Conservation (phyloP, 345 rosid genomes). For the Cardamine occulta region DNA sequence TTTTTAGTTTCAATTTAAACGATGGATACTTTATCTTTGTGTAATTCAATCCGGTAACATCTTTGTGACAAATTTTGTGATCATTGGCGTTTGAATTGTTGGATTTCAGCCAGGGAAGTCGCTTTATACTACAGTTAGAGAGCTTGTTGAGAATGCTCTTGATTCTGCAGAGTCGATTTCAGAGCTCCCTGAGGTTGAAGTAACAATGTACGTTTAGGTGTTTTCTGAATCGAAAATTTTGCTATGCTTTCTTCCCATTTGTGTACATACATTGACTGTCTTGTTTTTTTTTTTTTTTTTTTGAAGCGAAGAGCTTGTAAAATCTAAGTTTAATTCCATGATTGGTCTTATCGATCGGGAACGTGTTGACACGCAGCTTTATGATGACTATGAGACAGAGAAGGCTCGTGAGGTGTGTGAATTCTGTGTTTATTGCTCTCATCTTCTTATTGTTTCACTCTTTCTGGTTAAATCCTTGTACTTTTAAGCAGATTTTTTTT, state of each 20-base stretch:
- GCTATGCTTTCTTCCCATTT: background rate
- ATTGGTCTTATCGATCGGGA: constrained; percentile 90
- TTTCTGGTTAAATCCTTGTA: constrained; percentile 12
- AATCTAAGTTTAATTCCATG: constrained; percentile 88
- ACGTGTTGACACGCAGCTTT: constrained; percentile 77
- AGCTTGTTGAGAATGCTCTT: constrained; percentile 90
- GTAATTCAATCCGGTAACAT: background rate
- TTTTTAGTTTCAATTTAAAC: background rate
- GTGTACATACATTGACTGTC: constrained; percentile 15
- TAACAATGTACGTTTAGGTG: constrained; percentile 65
- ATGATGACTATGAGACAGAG: constrained; percentile 88
- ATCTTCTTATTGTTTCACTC: background rate
- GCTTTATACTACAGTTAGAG: constrained; percentile 89
- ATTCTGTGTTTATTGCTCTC: constrained; percentile 22
- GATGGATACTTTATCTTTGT: background rate
- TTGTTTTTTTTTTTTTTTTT: constrained; percentile 13
- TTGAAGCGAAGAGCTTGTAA: constrained; percentile 87
- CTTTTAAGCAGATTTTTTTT: constrained; percentile 11
- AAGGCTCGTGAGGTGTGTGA: constrained; percentile 89
- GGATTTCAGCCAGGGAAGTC: constrained; percentile 84
- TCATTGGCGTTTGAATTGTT: constrained; percentile 17
- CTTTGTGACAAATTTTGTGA: background rate
- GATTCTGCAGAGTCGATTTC: constrained; percentile 95
- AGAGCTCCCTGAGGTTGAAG: constrained; percentile 85
- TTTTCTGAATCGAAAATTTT: background rate